phyloP scores from a whole-genome alignment of 257 asterid species.

The Ilex aquifolium region DNA sequence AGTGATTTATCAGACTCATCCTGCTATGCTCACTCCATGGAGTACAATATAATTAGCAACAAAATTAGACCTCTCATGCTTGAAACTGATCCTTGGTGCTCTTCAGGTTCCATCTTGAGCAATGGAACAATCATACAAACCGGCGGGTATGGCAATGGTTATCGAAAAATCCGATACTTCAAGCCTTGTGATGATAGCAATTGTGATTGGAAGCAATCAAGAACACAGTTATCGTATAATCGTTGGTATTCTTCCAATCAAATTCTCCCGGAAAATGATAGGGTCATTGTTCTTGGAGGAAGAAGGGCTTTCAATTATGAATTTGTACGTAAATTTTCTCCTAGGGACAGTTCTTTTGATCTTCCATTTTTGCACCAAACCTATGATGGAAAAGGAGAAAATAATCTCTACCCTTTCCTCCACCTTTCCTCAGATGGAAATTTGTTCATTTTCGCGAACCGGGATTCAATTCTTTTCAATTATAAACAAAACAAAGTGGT shows the following conservation, averaged over 20 bases:
- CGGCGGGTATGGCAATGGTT: conserved; percentile 51
- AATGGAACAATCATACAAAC: conserved; percentile 45
- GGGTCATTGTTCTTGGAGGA: conserved; percentile 53
- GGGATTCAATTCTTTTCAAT: conserved; percentile 55
- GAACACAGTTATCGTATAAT: conserved; percentile 15
- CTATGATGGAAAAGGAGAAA: conserved; percentile 22
- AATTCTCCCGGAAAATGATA: conserved; percentile 36
- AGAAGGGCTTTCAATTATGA: conserved; percentile 34
- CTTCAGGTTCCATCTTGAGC: conserved; percentile 55
- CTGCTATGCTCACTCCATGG: conserved; percentile 59
- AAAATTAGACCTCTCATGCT: conserved; percentile 40
- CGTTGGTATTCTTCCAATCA: conserved; percentile 54
- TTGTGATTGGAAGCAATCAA: conserved; percentile 49
- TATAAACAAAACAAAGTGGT: conserved; percentile 36
- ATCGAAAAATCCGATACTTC: conserved; percentile 27
- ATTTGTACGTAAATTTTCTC: conserved; percentile 38
- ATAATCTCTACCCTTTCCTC: conserved; percentile 55
- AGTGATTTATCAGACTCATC: conserved; percentile 30
- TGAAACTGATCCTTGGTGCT: conserved; percentile 40
- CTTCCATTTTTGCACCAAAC: conserved; percentile 46
- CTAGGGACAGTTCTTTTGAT: conserved; percentile 14
- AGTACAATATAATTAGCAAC: conserved; percentile 37
- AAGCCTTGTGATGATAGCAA: conserved; percentile 27
- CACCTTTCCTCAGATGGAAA: conserved; percentile 66
- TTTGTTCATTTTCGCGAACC: conserved; percentile 51